Conservation (phyloP, 2,329 filamentous ascomycete species). For the Truncatella angustata region DNA sequence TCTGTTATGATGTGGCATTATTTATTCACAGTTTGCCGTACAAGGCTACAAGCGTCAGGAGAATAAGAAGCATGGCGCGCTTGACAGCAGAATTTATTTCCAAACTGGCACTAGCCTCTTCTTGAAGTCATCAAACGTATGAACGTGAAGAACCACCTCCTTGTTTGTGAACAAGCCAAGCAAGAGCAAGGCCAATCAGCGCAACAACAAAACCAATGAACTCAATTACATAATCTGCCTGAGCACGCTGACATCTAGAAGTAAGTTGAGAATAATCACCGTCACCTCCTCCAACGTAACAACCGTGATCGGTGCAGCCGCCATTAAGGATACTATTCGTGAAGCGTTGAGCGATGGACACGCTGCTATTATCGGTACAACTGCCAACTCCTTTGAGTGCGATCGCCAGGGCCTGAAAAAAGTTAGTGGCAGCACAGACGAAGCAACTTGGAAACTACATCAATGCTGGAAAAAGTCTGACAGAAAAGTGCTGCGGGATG, state of each 20-base stretch:
- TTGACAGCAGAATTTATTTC: neutral
- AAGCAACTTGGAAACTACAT: no score
- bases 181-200: constrained; percentile 18
- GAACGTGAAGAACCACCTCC: constrained; percentile 15
- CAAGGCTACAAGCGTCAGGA: neutral
- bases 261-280: constrained; percentile 6
- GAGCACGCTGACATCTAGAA: constrained; percentile 23
- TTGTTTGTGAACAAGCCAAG: constrained; percentile 17
- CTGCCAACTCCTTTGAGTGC: constrained; percentile 27
- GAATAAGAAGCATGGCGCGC: neutral
- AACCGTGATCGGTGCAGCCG: constrained; percentile 18
- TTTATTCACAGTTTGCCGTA: no score
- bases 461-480: neutral
- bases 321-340: constrained; percentile 29
- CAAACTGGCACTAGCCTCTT: neutral
- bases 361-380: constrained; percentile 19
- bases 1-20: no score
- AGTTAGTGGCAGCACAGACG: constrained; percentile 8
- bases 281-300: constrained; percentile 14
- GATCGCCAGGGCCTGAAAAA: constrained; percentile 26
- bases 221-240: constrained; percentile 29
- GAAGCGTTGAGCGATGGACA: constrained; percentile 4
- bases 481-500: neutral
- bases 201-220: constrained; percentile 25
- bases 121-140: constrained; percentile 20